Base-by-base conservation (phyloP, 306 rosid genomes). In the Hippophae gyantsensis region DNA sequence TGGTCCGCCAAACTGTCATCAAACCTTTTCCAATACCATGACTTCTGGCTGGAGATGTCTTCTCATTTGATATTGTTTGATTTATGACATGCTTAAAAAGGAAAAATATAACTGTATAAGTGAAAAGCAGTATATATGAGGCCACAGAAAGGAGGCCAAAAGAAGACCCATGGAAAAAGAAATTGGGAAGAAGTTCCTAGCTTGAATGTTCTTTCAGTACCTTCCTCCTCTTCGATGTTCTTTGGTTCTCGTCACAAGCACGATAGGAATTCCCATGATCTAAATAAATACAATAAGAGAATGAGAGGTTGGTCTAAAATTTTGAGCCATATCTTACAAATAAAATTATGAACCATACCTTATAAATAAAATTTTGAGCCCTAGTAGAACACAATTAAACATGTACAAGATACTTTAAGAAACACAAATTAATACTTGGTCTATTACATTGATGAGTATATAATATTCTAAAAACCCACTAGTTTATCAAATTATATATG, bases 11-110 rank as follows among this genome's bases (percentile, higher is more conserved):
- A 59, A 74, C 90, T 42, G 97, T 86, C 99, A 92, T 92, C 79
- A 92, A 76, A 71, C 99, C 97, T 78, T 92, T 92, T 67, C 99
- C 99, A 41, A 86, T 71, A 64, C 99, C 97, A 74, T 88, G 86
- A 69, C 74, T 88, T 74, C 56, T 81, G 52, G 57, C 69, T 1
- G 80, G 71, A 55, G 77, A 65, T 76, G 46, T 48, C 9, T 14
- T 52, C 55, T 47, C 71, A 57, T 58, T 65, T 58, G 66, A 67
- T 58, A 43, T 56, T 2, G 58, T 51, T 5, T 25, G 75, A 58
- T 53, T 78, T 61, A 60, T 62, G 62, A 75, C 82, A 69, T 75
- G 61, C 72, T 62, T 59, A 49, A 58, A 49, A n/a, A 13, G 42
- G 38, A 43, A 70, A 26, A 56, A 45, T 44, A 45, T 18, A 41